Percentiles rank a stretch among this genome's conserved stretches.
phyloP scores from a whole-genome alignment of 2,329 filamentous ascomycete genomes.

The Colletotrichum phormii region DNA sequence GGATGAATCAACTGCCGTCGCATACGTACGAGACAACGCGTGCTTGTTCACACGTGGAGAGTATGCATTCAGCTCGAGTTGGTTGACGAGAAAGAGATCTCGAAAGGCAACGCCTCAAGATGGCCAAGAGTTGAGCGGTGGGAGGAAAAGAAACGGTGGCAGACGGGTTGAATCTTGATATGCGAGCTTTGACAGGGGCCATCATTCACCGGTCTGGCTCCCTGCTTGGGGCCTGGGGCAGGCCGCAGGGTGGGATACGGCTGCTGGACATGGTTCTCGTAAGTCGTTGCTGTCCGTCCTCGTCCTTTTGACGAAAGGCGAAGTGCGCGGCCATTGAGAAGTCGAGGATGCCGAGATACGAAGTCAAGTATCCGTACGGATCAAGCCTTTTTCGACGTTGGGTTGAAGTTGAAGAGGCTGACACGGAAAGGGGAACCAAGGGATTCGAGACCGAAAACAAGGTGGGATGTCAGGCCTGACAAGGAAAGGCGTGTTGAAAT shows the following conservation, averaged over 20 bases:
- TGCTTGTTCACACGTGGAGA: not conserved
- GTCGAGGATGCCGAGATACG: not conserved
- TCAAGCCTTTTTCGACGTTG: not conserved
- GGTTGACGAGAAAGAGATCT: not conserved
- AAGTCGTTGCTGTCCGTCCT: not conserved
- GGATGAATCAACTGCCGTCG: not conserved
- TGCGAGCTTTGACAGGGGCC: not conserved
- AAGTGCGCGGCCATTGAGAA: not conserved
- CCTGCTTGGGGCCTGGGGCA: not conserved
- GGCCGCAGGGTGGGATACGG: not conserved
- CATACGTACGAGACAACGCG: not conserved
- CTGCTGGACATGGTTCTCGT: not conserved
- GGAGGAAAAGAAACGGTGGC: not conserved
- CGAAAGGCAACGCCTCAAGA: not conserved
- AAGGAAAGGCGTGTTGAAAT: conserved; percentile 34
- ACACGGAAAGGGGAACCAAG: conserved; percentile 2
- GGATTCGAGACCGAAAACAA: conserved; percentile 6
- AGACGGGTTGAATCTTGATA: not conserved
- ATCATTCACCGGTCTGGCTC: not conserved
- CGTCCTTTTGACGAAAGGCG: not conserved
- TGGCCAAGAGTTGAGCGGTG: not conserved
- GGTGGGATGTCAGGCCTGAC: conserved; percentile 33
- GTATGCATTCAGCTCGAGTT: not conserved
- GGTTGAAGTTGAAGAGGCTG: conserved; percentile 33
- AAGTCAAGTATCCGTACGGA: not conserved